phyloP scores from a whole-genome alignment of 768 basidiomycete genomes.

The Psilocybe cyanescens region DNA sequence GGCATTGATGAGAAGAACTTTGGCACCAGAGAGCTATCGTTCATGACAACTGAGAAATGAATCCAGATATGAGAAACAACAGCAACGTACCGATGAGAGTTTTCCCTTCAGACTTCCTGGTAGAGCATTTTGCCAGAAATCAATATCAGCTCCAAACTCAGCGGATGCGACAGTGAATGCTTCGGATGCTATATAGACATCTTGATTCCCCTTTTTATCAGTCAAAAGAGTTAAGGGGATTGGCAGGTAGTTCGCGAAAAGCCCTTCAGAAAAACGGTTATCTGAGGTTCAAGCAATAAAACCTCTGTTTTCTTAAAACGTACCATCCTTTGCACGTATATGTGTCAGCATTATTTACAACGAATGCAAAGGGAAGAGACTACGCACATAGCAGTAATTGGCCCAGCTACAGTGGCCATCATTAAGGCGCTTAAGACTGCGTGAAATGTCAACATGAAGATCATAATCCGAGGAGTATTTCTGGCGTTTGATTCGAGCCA shows the following conservation, averaged over 20 bases:
- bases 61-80: neutral
- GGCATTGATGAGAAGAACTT: constrained; percentile 57
- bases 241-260: constrained; percentile 52
- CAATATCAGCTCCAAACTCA: constrained; percentile 54
- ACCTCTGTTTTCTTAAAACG: constrained; percentile 8
- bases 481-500: constrained; percentile 49
- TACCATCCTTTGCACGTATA: constrained; percentile 38
- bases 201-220: constrained; percentile 43
- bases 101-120: constrained; percentile 52
- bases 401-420: constrained; percentile 62
- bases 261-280: constrained; percentile 29
- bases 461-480: constrained; percentile 55
- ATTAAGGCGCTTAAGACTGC: constrained; percentile 54
- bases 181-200: constrained; percentile 56
- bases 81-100: constrained; percentile 36
- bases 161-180: constrained; percentile 55
- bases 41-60: neutral
- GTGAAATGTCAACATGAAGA: constrained; percentile 57
- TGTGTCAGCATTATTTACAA: neutral
- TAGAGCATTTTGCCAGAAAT: constrained; percentile 59
- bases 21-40: constrained; percentile 49
- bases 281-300: neutral
- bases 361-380: neutral
- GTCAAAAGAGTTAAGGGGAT: constrained; percentile 53
- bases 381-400: constrained; percentile 50